A percentile compares a stretch with the other conserved stretches of the same genome.
Evolutionary conservation across 2,329 filamentous ascomycete species (phyloP).

Genomic region (Ophiostoma himal-ulmi): DNA sequence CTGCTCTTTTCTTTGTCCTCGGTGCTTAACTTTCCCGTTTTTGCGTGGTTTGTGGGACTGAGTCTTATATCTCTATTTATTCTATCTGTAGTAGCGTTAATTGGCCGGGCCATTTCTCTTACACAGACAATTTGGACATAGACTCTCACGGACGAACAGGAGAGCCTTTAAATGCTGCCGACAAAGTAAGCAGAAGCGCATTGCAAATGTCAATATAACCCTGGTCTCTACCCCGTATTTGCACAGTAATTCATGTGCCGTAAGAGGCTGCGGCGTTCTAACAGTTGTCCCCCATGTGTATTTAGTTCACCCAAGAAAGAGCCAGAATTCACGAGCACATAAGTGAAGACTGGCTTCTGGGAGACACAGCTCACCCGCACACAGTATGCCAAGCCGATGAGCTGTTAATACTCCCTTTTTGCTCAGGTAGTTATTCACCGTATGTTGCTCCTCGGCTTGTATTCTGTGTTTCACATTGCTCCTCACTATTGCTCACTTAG

Average conservation of each 20-base stretch:
- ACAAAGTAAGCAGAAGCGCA: neutral
- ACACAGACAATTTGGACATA: constrained; percentile 17
- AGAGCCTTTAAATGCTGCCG: neutral
- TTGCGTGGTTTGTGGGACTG: neutral
- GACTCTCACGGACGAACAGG: constrained; percentile 1
- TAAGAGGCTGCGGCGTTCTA: neutral
- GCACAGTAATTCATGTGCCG: neutral
- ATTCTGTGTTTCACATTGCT: neutral
- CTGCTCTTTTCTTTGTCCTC: neutral
- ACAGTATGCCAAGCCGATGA: constrained; percentile 3
- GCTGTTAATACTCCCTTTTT: neutral
- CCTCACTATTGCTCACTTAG: neutral
- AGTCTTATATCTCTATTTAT: neutral
- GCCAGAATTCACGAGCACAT: neutral
- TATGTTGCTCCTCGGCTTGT: constrained; percentile 1
- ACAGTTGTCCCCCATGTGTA: neutral
- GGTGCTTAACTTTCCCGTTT: constrained; percentile 9
- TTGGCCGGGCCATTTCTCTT: constrained; percentile 23
- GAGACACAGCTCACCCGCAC: neutral
- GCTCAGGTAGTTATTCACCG: neutral
- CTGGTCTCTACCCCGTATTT: constrained; percentile 4
- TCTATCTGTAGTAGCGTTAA: constrained; percentile 8
- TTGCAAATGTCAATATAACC: neutral
- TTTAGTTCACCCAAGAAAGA: neutral
- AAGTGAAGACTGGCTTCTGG: neutral